Conservation (phyloP, 345 rosid genomes). For the Cardamine resedifolia region DNA sequence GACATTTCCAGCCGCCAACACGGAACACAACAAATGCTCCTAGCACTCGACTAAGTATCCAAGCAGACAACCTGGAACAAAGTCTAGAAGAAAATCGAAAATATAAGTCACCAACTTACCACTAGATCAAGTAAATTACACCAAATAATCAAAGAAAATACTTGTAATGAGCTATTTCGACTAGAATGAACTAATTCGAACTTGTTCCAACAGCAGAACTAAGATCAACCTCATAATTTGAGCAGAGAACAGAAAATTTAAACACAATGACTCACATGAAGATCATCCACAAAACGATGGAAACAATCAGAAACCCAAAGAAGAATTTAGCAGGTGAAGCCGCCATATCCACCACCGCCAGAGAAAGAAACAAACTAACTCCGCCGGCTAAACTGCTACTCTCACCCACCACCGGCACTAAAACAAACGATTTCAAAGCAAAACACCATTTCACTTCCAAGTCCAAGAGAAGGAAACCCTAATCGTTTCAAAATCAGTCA, state of each 20-base stretch:
- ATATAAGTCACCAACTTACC: not conserved
- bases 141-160: not conserved
- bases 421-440: constrained; percentile 36
- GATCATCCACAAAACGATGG: constrained; percentile 77
- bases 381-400: constrained; percentile 20
- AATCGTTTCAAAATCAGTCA: constrained; percentile 28
- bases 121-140: not conserved
- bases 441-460: constrained; percentile 38
- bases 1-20: constrained; percentile 92
- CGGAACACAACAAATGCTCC: constrained; percentile 82
- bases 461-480: constrained; percentile 23
- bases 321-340: constrained; percentile 94
- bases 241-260: not conserved
- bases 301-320: constrained; percentile 74
- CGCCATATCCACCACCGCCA: constrained; percentile 49
- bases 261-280: constrained; percentile 61
- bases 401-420: constrained; percentile 20
- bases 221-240: not conserved
- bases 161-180: not conserved
- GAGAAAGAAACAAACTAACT: constrained; percentile 1
- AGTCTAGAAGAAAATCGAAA: constrained; percentile 12
- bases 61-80: constrained; percentile 67
- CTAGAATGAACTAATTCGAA: not conserved
- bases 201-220: not conserved
- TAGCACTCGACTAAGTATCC: constrained; percentile 69